A percentile compares a stretch with the other conserved stretches of the same genome.
These are phyloP conservation scores for Naganishia randhawae DNA, from an alignment of 768 basidiomycete species.

Conservation along the genomic window DNA sequence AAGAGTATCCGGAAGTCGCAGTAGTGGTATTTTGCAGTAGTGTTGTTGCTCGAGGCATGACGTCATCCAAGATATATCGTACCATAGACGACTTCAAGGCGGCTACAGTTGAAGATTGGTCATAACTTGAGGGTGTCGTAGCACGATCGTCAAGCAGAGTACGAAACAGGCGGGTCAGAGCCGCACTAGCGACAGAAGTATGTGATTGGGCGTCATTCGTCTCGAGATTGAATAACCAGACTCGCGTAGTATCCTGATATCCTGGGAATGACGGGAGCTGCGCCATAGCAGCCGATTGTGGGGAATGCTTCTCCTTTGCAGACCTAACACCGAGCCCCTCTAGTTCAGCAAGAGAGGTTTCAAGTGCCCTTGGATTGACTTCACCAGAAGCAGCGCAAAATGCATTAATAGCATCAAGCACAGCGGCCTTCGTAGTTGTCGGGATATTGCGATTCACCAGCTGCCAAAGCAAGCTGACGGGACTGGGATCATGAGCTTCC, in stretches of 20 bases:
- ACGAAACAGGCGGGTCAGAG: slow-evolving; percentile 16
- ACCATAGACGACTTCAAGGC: slow-evolving; percentile 13
- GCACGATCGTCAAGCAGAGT: slow-evolving; percentile 15
- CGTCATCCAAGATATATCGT: slow-evolving; percentile 26
- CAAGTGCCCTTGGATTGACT: slow-evolving; percentile 10
- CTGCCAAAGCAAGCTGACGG: slow-evolving; percentile 14
- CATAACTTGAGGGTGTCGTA: background rate
- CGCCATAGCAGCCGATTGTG: background rate
- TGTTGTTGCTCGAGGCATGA: background rate
- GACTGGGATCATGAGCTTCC: background rate
- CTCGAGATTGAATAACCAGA: slow-evolving; percentile 23
- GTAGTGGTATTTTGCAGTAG: slow-evolving; percentile 22
- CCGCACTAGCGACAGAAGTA: slow-evolving; percentile 3
- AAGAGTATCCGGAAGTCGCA: background rate
- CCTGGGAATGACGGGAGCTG: background rate
- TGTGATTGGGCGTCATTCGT: background rate
- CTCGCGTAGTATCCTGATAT: slow-evolving; percentile 3
- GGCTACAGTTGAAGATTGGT: slow-evolving; percentile 1
- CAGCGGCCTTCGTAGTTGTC: slow-evolving; percentile 2
- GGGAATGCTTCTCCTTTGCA: background rate
- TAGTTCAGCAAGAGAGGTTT: slow-evolving; percentile 10
- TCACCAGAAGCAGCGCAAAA: slow-evolving; percentile 11
- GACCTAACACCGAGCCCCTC: slow-evolving; percentile 13
- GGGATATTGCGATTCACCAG: slow-evolving; percentile 26
- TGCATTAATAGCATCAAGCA: slow-evolving; percentile 22